A percentile compares a stretch with the other conserved stretches of the same genome.
These are phyloP conservation scores for Kregervanrija fluxuum DNA, from an alignment of 805 yeast species.

Conservation along the genomic window DNA sequence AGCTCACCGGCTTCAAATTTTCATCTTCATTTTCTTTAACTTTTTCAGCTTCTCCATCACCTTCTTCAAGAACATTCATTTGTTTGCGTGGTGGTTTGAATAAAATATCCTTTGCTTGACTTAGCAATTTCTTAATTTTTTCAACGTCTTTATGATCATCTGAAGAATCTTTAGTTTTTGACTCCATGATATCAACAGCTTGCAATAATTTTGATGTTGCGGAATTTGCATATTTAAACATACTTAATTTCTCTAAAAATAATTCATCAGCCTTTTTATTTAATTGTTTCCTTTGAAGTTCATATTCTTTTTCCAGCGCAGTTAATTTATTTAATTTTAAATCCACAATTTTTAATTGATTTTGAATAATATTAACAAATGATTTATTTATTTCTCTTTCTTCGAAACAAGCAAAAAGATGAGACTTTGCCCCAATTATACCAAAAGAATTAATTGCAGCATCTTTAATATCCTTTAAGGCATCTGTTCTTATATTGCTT, in stretches of 20 bases:
- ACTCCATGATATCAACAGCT: slow-evolving; percentile 24
- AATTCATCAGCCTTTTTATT: slow-evolving; percentile 60
- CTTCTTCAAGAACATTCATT: slow-evolving; percentile 25
- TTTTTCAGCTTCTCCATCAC: slow-evolving; percentile 15
- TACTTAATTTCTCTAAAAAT: slow-evolving; percentile 57
- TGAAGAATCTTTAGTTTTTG: neutral
- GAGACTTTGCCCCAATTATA: slow-evolving; percentile 69
- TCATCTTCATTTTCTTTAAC: slow-evolving; percentile 24
- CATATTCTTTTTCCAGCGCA: slow-evolving; percentile 58
- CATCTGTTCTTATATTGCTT: slow-evolving; percentile 11
- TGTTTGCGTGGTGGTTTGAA: slow-evolving; percentile 28
- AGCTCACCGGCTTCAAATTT: slow-evolving; percentile 46
- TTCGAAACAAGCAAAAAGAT: slow-evolving; percentile 71
- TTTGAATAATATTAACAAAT: slow-evolving; percentile 50
- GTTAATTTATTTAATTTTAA: slow-evolving; percentile 52
- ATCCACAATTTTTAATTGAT: slow-evolving; percentile 57
- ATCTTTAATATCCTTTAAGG: slow-evolving; percentile 36
- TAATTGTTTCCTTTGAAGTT: slow-evolving; percentile 52
- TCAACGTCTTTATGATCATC: slow-evolving; percentile 8
- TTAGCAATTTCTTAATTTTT: slow-evolving; percentile 16
- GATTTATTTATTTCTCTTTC: slow-evolving; percentile 68
- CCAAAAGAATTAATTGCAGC: slow-evolving; percentile 70
- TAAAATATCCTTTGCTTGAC: slow-evolving; percentile 23
- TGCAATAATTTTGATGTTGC: slow-evolving; percentile 42
- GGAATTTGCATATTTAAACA: slow-evolving; percentile 49